phyloP scores from a whole-genome alignment of 176 grass and related monocot species.

The Rhynchospora tenuis region DNA sequence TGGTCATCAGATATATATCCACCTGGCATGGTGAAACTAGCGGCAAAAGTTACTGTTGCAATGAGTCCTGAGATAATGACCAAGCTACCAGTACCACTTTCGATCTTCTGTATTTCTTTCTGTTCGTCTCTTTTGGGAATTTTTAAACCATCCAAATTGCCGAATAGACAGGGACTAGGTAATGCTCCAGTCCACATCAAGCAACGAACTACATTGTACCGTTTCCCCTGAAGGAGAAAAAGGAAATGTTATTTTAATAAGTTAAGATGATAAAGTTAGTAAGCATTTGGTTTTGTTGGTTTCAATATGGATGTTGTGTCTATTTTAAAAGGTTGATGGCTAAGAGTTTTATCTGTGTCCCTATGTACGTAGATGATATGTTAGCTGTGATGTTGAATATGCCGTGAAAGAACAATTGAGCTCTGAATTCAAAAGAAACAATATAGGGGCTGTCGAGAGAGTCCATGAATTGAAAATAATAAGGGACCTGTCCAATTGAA shows the following conservation, averaged over 20 bases:
- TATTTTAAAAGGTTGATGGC: no score
- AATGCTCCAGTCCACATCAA: slow-evolving; percentile 2
- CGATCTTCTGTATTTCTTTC: background rate
- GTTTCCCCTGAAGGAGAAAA: background rate
- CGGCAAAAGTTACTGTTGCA: slow-evolving; percentile 32
- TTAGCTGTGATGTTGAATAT: no score
- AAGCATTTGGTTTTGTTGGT: no score
- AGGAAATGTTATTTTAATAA: background rate
- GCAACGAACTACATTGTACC: background rate
- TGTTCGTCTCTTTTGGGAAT: background rate
- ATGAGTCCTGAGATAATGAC: slow-evolving; percentile 17
- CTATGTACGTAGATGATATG: no score
- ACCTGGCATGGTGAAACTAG: slow-evolving; percentile 22
- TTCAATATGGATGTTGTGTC: no score
- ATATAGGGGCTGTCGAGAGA: no score
- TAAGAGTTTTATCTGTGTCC: no score
- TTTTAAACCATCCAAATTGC: background rate
- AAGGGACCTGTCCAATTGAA: no score
- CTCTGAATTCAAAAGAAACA: no score
- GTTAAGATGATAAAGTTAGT: no score
- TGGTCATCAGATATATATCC: slow-evolving; percentile 12
- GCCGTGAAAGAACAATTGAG: no score
- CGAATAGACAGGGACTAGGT: background rate
- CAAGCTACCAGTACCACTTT: background rate
- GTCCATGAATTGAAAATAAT: no score